Evolutionary conservation across 1,139 yeast species (phyloP).

Genomic region (Saccharomyces hybrid): DNA sequence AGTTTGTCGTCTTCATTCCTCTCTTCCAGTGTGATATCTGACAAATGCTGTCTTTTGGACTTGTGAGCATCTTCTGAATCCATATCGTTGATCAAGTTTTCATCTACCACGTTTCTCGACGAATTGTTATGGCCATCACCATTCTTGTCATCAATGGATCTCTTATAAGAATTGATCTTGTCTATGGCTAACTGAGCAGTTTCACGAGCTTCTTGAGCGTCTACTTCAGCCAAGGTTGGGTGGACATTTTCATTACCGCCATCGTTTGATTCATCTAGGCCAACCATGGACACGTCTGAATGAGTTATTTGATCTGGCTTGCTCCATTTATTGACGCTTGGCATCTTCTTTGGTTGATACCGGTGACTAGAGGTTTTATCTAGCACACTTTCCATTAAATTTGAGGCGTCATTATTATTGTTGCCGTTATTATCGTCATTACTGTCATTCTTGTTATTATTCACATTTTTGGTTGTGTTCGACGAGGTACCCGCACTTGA

Average conservation of each 20-base stretch:
- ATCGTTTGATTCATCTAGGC: background rate
- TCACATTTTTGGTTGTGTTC: background rate
- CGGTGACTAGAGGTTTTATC: background rate
- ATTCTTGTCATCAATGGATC: background rate
- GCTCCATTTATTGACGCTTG: background rate
- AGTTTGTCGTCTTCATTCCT: constrained; percentile 28
- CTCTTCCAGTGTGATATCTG: constrained; percentile 10
- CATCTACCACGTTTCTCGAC: constrained; percentile 4
- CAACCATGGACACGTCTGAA: background rate
- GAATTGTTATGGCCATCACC: background rate
- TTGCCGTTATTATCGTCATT: background rate
- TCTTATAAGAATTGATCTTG: background rate
- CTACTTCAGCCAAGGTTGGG: constrained; percentile 1
- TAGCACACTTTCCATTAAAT: background rate
- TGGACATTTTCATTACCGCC: constrained; percentile 2
- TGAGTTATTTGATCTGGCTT: constrained; percentile 1
- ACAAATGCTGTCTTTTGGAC: background rate
- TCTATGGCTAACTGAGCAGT: background rate
- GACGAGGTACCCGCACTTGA: background rate
- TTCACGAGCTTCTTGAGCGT: background rate
- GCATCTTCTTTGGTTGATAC: background rate
- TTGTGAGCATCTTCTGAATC: constrained; percentile 10
- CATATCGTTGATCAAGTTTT: constrained; percentile 8
- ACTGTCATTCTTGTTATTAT: background rate
- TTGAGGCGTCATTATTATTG: background rate